Base-by-base conservation (phyloP, 106 monocot genomes). In the Dendrobium chrysotoxum region DNA sequence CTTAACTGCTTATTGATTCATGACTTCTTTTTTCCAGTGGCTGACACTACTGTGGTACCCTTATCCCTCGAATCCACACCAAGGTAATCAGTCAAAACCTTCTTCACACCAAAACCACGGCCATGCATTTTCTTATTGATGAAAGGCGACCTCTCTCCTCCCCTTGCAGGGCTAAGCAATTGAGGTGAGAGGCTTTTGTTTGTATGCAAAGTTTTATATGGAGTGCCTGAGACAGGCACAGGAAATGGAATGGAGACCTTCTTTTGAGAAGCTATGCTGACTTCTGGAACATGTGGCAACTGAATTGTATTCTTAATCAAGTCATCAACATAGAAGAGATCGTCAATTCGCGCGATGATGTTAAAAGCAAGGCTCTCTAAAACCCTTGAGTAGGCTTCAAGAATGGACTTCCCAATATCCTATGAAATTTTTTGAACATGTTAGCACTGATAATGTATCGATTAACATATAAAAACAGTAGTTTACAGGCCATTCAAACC, bases 311-410 rank as follows among this genome's bases (percentile, higher is more conserved):
- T 80, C 67, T 86, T 92, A 38, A 85, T 82, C 80, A 88, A 65
- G 82, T 92, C 92, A 80, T 97, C 96, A 0, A 89, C 92, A 54
- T 88, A 89, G 20, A 97, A 84, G 0, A 97, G 68, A 79, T 97
- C 96, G 30, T 97, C 96, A 3, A 97, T 94, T 18, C 96, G 90
- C 38, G 96, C 90, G 47, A 94, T 80, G 44, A 97, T 92, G 85
- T 94, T 97, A 28, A 85, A 97, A 18, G 96, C 96, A 45, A 97
- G 79, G 85, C 96, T 97, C 86, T 97, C 96, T 77, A 97, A 75
- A 1, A 94, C 96, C 81, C 96, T 90, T 21, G 96, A 97, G 66
- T 97, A 97, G 81, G 94, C 92, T 78, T 97, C 96, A 21, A 97
- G 79, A 55, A 97, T 93, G 11, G 96, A 90, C 84, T 93, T 97